These are phyloP conservation scores for Scolecobasidium constrictum DNA, from an alignment of 2,329 filamentous ascomycete genomes.

Conservation along the genomic window DNA sequence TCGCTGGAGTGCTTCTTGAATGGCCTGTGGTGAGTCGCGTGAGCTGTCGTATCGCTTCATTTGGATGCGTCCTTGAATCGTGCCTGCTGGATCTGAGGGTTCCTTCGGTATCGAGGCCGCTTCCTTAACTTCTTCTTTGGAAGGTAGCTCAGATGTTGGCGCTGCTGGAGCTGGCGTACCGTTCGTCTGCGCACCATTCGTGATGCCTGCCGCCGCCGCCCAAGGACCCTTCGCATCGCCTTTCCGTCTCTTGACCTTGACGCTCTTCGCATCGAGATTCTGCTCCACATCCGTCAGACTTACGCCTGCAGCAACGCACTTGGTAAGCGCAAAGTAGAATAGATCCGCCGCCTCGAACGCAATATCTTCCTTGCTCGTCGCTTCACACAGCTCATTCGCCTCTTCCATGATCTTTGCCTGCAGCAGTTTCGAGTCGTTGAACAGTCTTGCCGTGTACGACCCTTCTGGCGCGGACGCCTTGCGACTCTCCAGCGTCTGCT, in stretches of 20 bases:
- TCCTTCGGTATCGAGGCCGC: constrained; percentile 43
- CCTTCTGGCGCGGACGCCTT: constrained; percentile 75
- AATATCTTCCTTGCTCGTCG: constrained; percentile 68
- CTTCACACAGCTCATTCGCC: constrained; percentile 86
- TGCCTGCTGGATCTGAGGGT: constrained; percentile 34
- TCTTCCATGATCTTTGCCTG: constrained; percentile 98
- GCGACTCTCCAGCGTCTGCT: constrained; percentile 74
- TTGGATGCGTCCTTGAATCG: constrained; percentile 51
- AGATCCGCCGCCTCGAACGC: constrained; percentile 93
- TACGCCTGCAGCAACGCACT: constrained; percentile 76
- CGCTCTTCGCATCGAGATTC: constrained; percentile 85
- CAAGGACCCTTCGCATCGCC: constrained; percentile 93
- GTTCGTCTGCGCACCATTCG: neutral
- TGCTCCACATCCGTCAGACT: constrained; percentile 80
- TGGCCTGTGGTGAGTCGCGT: constrained; percentile 50
- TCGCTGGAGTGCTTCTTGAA: constrained; percentile 67
- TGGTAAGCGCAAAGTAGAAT: constrained; percentile 90
- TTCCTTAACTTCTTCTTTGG: constrained; percentile 35
- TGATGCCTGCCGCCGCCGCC: constrained; percentile 55
- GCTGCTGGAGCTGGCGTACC: constrained; percentile 40
- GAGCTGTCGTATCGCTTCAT: constrained; percentile 73
- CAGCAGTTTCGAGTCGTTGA: constrained; percentile 81
- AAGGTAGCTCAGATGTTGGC: constrained; percentile 15
- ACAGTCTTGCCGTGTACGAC: constrained; percentile 88
- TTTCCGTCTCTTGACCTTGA: constrained; percentile 87